Conservation (phyloP, 1,284 basidiomycete genomes). For the Rhodotorula sp. region DNA sequence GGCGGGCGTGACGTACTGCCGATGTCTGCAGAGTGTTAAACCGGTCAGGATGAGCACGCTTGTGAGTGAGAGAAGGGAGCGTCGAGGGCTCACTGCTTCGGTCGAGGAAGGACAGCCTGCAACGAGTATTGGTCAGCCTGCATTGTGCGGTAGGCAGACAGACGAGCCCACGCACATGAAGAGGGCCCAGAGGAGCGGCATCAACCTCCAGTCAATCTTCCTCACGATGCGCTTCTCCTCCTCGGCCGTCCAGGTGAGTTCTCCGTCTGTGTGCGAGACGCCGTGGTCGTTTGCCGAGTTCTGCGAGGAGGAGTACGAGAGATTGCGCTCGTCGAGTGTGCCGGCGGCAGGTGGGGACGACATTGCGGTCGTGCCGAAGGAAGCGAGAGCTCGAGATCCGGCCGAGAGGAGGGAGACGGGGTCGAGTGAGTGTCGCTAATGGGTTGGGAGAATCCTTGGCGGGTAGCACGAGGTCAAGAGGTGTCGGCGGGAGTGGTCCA, state of each 20-base stretch:
- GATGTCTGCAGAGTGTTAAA: conserved; percentile 2
- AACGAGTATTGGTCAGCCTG: not conserved
- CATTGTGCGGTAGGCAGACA: no score
- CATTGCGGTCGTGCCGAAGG: not conserved
- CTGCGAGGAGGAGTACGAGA: no score
- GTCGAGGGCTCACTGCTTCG: conserved; percentile 14
- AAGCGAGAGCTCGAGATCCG: not conserved
- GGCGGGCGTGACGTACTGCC: conserved; percentile 15
- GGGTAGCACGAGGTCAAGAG: no score
- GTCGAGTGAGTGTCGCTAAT: not conserved
- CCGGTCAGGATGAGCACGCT: not conserved
- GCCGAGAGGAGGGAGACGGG: not conserved
- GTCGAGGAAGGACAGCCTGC: conserved; percentile 26
- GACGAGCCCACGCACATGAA: not conserved
- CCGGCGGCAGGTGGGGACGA: not conserved
- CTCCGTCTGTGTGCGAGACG: not conserved
- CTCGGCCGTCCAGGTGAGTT: conserved; percentile 1
- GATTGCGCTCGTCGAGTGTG: not conserved
- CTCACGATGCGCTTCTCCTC: conserved; percentile 12
- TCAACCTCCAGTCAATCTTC: conserved; percentile 7
- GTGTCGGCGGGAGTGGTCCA: no score
- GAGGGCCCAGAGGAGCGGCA: conserved; percentile 12
- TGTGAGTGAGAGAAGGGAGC: no score
- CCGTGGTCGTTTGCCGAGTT: not conserved
- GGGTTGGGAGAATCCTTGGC: no score